Conservation (phyloP, 495 filamentous ascomycete genomes). For the Pyronema omphalodes region DNA sequence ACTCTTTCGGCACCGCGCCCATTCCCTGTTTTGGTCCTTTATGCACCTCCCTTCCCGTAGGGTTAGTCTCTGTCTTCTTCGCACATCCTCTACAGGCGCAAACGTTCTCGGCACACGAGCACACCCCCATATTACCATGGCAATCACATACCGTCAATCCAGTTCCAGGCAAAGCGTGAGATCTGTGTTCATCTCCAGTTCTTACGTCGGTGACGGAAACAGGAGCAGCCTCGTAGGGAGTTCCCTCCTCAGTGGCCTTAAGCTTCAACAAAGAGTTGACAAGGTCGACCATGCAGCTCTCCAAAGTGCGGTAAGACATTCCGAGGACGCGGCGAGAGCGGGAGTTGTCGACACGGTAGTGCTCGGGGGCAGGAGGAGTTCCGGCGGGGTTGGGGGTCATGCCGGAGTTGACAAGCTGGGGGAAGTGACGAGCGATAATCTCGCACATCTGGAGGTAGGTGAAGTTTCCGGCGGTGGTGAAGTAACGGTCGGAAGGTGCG, state of each 20-base stretch:
- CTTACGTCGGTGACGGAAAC: neutral
- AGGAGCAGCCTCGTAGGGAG: neutral
- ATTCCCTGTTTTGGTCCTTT: neutral
- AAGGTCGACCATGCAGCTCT: constrained; percentile 39
- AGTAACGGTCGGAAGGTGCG: constrained; percentile 47
- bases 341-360: constrained; percentile 29
- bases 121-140: neutral
- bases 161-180: neutral
- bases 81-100: constrained; percentile 1
- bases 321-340: constrained; percentile 39
- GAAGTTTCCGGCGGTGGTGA: constrained; percentile 36
- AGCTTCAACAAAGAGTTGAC: constrained; percentile 30
- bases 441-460: constrained; percentile 11
- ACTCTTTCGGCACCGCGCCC: neutral
- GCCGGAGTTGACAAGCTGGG: constrained; percentile 28
- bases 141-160: constrained; percentile 3
- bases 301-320: constrained; percentile 35
- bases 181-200: constrained; percentile 2
- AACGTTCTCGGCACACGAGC: neutral
- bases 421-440: constrained; percentile 40
- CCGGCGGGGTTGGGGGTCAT: constrained; percentile 13
- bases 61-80: neutral
- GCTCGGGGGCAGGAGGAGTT: constrained; percentile 1
- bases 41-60: neutral
- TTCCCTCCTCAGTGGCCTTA: neutral